Base-by-base conservation (phyloP, 2,329 filamentous ascomycete species). In the Drechslerella coelobrocha region DNA sequence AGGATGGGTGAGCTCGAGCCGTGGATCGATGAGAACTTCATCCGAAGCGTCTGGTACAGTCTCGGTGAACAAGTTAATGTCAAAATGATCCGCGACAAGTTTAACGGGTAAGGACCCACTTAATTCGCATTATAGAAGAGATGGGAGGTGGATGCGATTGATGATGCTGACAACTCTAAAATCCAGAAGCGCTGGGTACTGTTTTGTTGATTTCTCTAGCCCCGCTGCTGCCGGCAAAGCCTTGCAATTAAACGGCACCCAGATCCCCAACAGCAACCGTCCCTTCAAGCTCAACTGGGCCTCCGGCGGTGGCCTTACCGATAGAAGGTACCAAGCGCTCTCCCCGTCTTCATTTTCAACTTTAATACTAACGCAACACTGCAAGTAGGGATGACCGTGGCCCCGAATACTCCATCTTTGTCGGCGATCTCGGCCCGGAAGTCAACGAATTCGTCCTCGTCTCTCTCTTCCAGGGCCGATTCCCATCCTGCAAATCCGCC, bases 251-350 rank as follows among this genome's bases (percentile, higher is more conserved):
- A 97, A 96, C 79, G 93, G 94, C 53, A 89, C 87, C 62, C 83
- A 90, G 51, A 96, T 99, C 75, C 92, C 93, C 48, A 97, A 97
- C 84, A 96, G 92, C 72, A 89, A 89, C 76, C 91, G 94, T 45
- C 89, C 91, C 52, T 99, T 99, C 86, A 97, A 97, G 85, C 87
- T 99, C 72, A 99, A 99, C 86, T 99, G 94, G 94, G 94, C 94
- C 75, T 96, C 92, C 74, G 94, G 94, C 75, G 94, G 94, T 78
- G 94, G 94, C 65, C 85, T 99, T 43, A 91, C 95, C 75, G 94
- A 99, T 80, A 89, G 94, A 79, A 90, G 91, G 90, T 91, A 82
- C 78, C 26, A 51, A 23, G 37, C 34, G 24, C n/a, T 41, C 24
- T 4, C 19, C n/a, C 12, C 14, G n/a, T 21, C 19, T 31, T 10